Evolutionary conservation across 2,329 filamentous ascomycete genomes (phyloP).

Genomic region (Lasiodiplodia citricola): DNA sequence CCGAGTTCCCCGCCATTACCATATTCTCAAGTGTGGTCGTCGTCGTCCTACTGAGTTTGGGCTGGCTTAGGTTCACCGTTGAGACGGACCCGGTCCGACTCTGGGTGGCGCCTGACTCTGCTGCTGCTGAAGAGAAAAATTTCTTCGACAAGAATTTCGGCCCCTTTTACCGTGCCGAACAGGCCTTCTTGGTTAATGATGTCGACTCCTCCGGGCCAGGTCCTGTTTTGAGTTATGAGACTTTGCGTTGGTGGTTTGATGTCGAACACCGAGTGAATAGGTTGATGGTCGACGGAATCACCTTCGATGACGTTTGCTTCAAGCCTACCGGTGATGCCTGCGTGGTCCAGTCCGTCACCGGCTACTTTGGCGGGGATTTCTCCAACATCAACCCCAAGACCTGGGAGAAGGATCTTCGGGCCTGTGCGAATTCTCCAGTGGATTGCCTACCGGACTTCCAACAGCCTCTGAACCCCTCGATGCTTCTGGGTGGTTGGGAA

Average conservation of each 20-base stretch:
- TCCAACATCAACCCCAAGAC: slow-evolving; percentile 63
- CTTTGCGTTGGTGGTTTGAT: slow-evolving; percentile 89
- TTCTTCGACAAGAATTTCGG: slow-evolving; percentile 96
- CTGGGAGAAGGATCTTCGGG: slow-evolving; percentile 75
- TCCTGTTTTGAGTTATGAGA: slow-evolving; percentile 87
- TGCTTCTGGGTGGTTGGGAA: slow-evolving; percentile 83
- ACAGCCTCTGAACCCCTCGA: slow-evolving; percentile 83
- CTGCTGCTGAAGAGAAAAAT: slow-evolving; percentile 87
- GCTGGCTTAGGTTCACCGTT: slow-evolving; percentile 87
- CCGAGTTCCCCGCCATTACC: slow-evolving; percentile 82
- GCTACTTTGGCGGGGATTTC: slow-evolving; percentile 79
- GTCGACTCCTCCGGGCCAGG: slow-evolving; percentile 67
- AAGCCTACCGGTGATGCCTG: slow-evolving; percentile 90
- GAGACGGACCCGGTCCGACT: slow-evolving; percentile 88
- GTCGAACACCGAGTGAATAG: slow-evolving; percentile 78
- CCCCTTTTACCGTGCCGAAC: slow-evolving; percentile 92
- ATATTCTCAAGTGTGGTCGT: slow-evolving; percentile 77
- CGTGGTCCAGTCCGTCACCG: slow-evolving; percentile 89
- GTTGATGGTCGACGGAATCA: slow-evolving; percentile 71
- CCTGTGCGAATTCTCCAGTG: slow-evolving; percentile 80
- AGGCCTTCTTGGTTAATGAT: slow-evolving; percentile 93
- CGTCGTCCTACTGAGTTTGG: slow-evolving; percentile 79
- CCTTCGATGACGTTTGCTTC: slow-evolving; percentile 85
- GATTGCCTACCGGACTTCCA: slow-evolving; percentile 86
- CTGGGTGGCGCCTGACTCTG: slow-evolving; percentile 95